Conservation (phyloP, 208 protist species). For the Trypanosoma lewisi region DNA sequence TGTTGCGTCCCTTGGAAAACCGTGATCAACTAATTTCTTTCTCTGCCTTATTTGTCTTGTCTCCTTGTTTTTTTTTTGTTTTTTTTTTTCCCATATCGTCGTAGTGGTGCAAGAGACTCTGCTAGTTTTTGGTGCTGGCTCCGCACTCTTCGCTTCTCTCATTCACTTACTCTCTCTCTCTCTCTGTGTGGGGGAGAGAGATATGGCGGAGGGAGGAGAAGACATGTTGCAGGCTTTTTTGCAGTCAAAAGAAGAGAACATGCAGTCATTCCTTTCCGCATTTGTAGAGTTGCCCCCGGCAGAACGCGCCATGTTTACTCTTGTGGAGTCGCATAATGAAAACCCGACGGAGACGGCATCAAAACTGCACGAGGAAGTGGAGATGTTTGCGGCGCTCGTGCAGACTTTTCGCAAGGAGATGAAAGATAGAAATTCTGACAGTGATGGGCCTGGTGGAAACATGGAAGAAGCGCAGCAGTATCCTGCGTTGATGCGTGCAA, state of each 20-base stretch:
- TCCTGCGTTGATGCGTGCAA: background rate
- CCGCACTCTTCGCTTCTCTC: too few relatives aligned
- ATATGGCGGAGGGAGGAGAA: background rate
- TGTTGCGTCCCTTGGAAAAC: too few relatives aligned
- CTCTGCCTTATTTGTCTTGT: too few relatives aligned
- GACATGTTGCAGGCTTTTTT: constrained; percentile 15
- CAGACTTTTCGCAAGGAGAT: background rate
- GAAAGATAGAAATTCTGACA: background rate
- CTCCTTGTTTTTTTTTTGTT: too few relatives aligned
- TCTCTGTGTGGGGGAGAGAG: background rate
- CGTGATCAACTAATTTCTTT: too few relatives aligned
- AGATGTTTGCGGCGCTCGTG: constrained; percentile 5
- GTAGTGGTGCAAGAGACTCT: too few relatives aligned
- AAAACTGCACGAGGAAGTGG: background rate
- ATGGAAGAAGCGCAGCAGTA: background rate
- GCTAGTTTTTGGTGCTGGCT: background rate
- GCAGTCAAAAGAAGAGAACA: constrained; percentile 13
- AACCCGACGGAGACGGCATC: background rate
- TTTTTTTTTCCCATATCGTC: too few relatives aligned
- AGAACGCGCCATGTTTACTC: constrained; percentile 15
- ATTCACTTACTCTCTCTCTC: background rate
- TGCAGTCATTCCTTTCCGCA: constrained; percentile 16
- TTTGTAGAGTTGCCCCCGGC: constrained; percentile 14
- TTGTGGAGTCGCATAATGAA: background rate
- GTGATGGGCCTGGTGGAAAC: background rate